Percentiles rank a stretch among this genome's conserved stretches.
These are phyloP conservation scores for Planoprotostelium fungivorum DNA, from an alignment of 78 protist genomes.

Conservation along the genomic window DNA sequence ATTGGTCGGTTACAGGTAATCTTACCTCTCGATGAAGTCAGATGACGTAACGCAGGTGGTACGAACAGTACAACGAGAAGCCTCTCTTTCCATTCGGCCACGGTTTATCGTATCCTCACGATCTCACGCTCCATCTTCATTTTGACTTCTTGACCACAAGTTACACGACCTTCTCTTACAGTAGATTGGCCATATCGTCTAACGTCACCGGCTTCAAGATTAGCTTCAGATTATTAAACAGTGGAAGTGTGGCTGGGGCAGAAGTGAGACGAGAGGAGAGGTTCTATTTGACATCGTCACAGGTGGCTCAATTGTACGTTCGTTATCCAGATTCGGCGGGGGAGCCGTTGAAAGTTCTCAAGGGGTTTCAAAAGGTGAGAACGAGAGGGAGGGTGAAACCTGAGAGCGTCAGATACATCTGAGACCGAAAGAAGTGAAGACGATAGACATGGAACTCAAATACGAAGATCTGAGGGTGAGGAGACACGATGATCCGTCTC, in stretches of 20 bases:
- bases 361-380: not conserved
- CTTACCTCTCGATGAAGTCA: not conserved
- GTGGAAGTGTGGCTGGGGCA: not conserved
- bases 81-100: slow-evolving; percentile 72
- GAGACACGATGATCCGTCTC: not conserved
- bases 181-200: not conserved
- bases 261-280: too few relatives aligned
- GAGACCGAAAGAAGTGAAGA: not conserved
- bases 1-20: slow-evolving; percentile 47
- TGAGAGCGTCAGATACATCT: not conserved
- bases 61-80: slow-evolving; percentile 12
- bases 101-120: slow-evolving; percentile 30
- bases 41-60: slow-evolving; percentile 25
- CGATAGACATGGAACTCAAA: not conserved
- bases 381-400: not conserved
- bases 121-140: not conserved
- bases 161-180: not conserved
- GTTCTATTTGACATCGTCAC: too few relatives aligned
- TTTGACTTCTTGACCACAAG: not conserved
- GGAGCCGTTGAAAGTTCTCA: not conserved
- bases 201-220: not conserved
- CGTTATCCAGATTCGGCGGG: not conserved
- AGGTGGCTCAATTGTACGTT: not conserved
- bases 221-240: not conserved
- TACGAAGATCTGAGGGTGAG: not conserved